phyloP scores from a whole-genome alignment of 371 early-diverging fungal species.

The Chytridiales sp. region DNA sequence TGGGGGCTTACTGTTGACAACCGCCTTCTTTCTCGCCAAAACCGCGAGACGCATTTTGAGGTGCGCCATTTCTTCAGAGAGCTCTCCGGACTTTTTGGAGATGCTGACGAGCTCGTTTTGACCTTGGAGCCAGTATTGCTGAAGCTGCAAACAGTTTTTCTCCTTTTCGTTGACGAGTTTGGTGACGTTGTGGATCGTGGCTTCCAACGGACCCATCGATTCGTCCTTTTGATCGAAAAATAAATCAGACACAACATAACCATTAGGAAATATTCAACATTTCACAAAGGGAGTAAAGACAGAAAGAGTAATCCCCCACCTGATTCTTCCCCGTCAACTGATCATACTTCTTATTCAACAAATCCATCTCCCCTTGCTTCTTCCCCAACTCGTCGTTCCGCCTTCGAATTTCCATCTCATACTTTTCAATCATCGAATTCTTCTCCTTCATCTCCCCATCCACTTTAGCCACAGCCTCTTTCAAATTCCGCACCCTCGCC shows the following conservation, averaged over 20 bases:
- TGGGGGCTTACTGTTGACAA: conserved; percentile 45
- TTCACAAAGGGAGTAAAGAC: neutral
- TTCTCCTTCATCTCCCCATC: conserved; percentile 43
- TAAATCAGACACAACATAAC: neutral
- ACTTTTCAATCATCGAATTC: conserved; percentile 52
- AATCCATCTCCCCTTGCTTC: conserved; percentile 54
- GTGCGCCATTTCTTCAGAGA: conserved; percentile 48
- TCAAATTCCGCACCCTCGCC: conserved; percentile 32
- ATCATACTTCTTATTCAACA: conserved; percentile 58
- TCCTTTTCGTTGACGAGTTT: conserved; percentile 48
- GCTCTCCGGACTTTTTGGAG: conserved; percentile 38
- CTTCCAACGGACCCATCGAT: conserved; percentile 56
- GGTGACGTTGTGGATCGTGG: conserved; percentile 55
- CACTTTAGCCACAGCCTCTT: conserved; percentile 29
- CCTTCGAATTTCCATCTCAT: conserved; percentile 55
- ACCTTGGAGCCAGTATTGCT: conserved; percentile 54
- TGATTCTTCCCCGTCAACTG: conserved; percentile 43
- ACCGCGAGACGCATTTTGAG: conserved; percentile 51
- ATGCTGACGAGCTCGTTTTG: conserved; percentile 57
- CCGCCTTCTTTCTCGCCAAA: conserved; percentile 50
- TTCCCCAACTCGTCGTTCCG: conserved; percentile 55
- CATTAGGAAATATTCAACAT: neutral
- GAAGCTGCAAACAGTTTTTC: conserved; percentile 50
- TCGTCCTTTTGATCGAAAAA: conserved; percentile 35
- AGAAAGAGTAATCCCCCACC: conserved; percentile 22